Base-by-base conservation (phyloP, 1,284 basidiomycete species). In the Peniophora sp. region DNA sequence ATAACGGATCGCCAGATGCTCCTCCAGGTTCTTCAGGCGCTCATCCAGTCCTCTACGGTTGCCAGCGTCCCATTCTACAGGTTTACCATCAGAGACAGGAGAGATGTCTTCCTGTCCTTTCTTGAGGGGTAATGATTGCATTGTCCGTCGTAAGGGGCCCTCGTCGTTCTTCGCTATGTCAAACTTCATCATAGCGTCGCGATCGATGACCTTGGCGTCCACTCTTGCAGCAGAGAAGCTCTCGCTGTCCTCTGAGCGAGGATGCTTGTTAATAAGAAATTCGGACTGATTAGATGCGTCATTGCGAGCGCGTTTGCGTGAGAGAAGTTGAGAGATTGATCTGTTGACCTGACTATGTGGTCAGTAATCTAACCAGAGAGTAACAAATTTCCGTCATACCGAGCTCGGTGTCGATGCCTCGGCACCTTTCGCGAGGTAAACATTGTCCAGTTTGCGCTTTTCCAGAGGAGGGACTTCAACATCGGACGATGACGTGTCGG, bases 161-260 rank as follows among this genome's bases (percentile, higher is more conserved):
- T 85, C 85, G 51, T 83, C 83, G 55, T 89, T 89, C 65, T 81
- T 86, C 22, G 83, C 83, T 52, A 90, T 84, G 61, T 90, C 87
- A 56, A 89, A 89, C 62, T 85, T 86, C 74, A 90, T 88, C 61
- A 89, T 88, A 0, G 78, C 65, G 51, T 88, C 83, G 47, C 88
- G 70, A 60, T 90, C 78, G 34, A 88, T 68, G 0, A 73, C 67
- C 60, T 80, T 85, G 23, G 86, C 83, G 55, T 89, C 84, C 2
- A 78, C 77, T 2, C 87, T 79, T 14, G 87, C 86, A 57, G 85
- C 89, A 5, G 85, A 85, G 2, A 72, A 49, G 27, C 27, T 32
- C 25, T 50, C 24, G 17, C 45, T 52, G 12, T 53, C 57, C 16
- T 24, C 17, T 6, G 73, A 58, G 27, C 69, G 69, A 39, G 66